Evolutionary conservation across 2,329 filamentous ascomycete species (phyloP).

Genomic region (Bipolaris victoriae): DNA sequence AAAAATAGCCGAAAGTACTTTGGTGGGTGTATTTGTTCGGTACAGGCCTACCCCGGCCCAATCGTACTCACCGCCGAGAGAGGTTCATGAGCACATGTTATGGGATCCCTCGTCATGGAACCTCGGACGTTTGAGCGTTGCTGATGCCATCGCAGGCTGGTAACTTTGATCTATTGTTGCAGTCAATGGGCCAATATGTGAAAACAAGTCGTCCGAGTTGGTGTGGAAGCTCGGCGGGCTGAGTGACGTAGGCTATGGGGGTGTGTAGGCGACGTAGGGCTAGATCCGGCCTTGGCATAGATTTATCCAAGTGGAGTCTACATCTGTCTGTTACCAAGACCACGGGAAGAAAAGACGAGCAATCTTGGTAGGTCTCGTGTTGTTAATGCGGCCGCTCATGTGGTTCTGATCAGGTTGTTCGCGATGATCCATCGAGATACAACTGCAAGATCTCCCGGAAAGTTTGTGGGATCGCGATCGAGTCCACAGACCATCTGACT

Average conservation of each 20-base stretch:
- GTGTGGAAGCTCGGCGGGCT: neutral
- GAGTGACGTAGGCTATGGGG: conserved; percentile 6
- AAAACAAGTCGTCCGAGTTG: neutral
- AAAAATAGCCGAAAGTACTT: neutral
- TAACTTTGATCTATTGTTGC: neutral
- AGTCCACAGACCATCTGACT: neutral
- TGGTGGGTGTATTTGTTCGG: neutral
- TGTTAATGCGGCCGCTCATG: neutral
- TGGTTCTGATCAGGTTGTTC: conserved; percentile 3
- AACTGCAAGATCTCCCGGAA: neutral
- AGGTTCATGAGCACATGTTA: conserved; percentile 5
- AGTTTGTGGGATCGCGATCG: conserved; percentile 2
- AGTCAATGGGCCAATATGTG: neutral
- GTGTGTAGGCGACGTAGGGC: neutral
- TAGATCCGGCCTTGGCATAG: conserved; percentile 9
- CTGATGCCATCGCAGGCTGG: neutral
- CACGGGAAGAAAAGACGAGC: neutral
- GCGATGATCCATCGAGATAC: neutral
- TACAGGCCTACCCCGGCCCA: conserved; percentile 2
- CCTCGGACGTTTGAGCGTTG: neutral
- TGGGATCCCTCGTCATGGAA: conserved; percentile 3
- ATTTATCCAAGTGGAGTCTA: conserved; percentile 3
- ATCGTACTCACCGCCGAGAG: neutral
- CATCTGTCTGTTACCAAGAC: conserved; percentile 8
- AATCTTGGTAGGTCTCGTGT: neutral